Evolutionary conservation across 345 rosid species (phyloP), one percentile per base, ranked within the genome.

Genomic region (Noccaea bulbosa): DNA sequence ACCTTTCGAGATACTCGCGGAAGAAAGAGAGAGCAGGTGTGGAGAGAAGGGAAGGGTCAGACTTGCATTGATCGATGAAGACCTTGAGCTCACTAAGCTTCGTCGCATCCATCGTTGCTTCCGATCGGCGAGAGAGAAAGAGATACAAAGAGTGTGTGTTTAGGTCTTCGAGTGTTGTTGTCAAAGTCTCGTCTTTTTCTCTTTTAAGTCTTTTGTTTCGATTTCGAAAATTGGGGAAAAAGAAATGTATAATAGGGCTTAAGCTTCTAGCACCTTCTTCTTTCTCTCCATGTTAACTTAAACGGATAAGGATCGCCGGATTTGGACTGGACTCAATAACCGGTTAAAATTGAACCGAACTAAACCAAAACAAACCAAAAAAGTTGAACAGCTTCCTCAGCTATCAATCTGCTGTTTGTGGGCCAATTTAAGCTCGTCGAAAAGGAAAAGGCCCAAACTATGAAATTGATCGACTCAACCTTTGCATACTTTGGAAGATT

Each of bases 1-100:
- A 89, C 99, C 97, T 91, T 45, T 85, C 84, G 77, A 94, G 83
- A 75, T 88, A 94, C 69, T 94, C 99, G 48, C 93, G 89, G 88
- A 94, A 94, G 89, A 94, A 94, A 77, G 93, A 79, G 63, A 94
- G 92, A 0, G 96, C 78, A 30, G 99, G 93, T 34, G 93, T 87
- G 39, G 64, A 9, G 81, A 94, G 97, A 20, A 88, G 41, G 33
- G 99, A 83, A 49, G 99, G 98, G 69, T 87, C 52, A 44, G 96
- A 84, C 80, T 87, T 83, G 85, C 97, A 89, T 83, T 73, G 86
- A 40, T 87, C 85, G 71, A 92, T 73, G 81, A 94, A 89, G 34
- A 56, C 65, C 81, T 88, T 84, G 72, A 94, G 72, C 52, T 92
- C 87, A 14, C 68, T 72, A 48, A 91, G 66, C 70, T 86, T 92